A percentile compares a stretch with the other conserved stretches of the same genome.
Conservation (phyloP, 257 asterid species). For the Linderniella brevidens region DNA sequence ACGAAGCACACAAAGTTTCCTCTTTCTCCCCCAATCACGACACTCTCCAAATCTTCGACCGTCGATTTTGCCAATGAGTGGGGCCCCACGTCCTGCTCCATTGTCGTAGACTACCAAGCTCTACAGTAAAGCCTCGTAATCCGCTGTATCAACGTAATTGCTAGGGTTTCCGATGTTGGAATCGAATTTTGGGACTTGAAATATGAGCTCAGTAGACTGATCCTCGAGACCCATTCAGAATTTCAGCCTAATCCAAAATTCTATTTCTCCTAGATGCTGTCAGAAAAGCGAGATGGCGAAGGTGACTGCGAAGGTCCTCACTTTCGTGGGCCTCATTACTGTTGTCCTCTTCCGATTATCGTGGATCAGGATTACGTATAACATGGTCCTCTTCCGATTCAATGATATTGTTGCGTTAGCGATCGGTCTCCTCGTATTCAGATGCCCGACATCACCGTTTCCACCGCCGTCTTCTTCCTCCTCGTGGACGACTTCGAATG, state of each 20-base stretch:
- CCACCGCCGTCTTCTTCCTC: constrained; percentile 28
- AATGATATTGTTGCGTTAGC: too few relatives aligned
- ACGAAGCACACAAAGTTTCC: constrained; percentile 33
- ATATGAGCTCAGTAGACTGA: too few relatives aligned
- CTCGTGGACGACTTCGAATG: constrained; percentile 20
- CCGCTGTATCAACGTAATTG: constrained; percentile 82
- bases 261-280: constrained; percentile 47
- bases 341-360: too few relatives aligned
- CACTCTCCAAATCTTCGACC: constrained; percentile 40
- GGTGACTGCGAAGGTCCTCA: too few relatives aligned
- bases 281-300: constrained; percentile 44
- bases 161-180: constrained; percentile 77
- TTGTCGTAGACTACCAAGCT: constrained; percentile 62
- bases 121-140: constrained; percentile 63
- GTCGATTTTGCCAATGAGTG: constrained; percentile 64
- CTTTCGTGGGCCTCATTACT: too few relatives aligned
- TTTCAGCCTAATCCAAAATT: constrained; percentile 78
- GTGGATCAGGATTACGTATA: too few relatives aligned
- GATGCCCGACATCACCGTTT: not conserved
- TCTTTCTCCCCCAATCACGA: constrained; percentile 30
- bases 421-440: constrained; percentile 18
- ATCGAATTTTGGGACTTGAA: too few relatives aligned
- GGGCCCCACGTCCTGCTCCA: constrained; percentile 65
- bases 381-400: constrained; percentile 26
- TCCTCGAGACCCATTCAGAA: constrained; percentile 74